Evolutionary conservation across 2,329 filamentous ascomycete species (phyloP).

Genomic region (Hortaea sp.): DNA sequence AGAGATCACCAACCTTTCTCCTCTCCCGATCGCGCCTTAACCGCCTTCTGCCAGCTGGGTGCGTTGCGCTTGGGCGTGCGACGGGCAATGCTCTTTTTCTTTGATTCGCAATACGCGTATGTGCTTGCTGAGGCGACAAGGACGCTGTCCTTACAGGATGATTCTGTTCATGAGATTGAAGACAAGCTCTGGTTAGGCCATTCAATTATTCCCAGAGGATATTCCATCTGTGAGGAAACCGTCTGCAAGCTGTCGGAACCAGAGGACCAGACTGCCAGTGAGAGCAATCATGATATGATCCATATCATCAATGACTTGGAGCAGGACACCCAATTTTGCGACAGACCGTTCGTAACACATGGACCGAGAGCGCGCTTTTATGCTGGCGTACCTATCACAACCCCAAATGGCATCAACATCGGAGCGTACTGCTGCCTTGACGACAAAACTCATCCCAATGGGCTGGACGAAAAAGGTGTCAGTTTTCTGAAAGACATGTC

Average conservation of each 20-base stretch:
- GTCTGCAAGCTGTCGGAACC: constrained; percentile 9
- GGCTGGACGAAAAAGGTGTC: constrained; percentile 38
- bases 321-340: constrained; percentile 17
- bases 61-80: constrained; percentile 19
- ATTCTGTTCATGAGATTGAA: constrained; percentile 11
- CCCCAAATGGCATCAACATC: constrained; percentile 47
- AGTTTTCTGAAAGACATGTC: constrained; percentile 49
- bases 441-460: constrained; percentile 39
- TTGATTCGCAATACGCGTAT: constrained; percentile 1
- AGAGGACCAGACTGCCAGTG: not conserved
- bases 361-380: constrained; percentile 37
- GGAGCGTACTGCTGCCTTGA: constrained; percentile 53
- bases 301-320: constrained; percentile 22
- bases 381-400: constrained; percentile 52
- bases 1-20: constrained; percentile 16
- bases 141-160: constrained; percentile 6
- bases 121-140: constrained; percentile 3
- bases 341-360: constrained; percentile 18
- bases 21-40: constrained; percentile 30
- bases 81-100: constrained; percentile 4
- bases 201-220: constrained; percentile 18
- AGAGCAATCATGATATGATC: not conserved
- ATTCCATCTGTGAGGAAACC: constrained; percentile 23
- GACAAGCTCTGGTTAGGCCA: constrained; percentile 23
- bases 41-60: constrained; percentile 42